Conservation (phyloP, 2,329 filamentous ascomycete species). For the Penicillium glabrum region DNA sequence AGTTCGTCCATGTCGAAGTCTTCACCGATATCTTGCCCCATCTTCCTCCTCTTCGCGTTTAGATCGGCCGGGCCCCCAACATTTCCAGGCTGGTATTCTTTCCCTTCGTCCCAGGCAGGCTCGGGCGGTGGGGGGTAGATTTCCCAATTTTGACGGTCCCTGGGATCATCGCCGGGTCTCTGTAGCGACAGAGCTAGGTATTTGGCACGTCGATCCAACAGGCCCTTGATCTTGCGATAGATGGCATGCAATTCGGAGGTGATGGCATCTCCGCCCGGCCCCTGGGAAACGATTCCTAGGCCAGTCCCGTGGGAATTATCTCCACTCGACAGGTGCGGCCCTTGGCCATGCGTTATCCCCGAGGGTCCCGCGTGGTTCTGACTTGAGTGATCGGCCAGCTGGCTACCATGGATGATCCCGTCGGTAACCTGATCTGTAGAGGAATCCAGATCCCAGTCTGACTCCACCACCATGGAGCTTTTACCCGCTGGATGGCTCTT, state of each 20-base stretch:
- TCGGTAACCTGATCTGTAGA: conserved; percentile 5
- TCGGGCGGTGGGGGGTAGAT: conserved; percentile 92
- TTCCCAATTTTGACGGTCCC: conserved; percentile 76
- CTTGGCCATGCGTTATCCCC: conserved; percentile 55
- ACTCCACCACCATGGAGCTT: conserved; percentile 11
- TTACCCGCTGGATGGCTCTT: conserved; percentile 1
- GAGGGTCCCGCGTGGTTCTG: conserved; percentile 53
- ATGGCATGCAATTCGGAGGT: conserved; percentile 82
- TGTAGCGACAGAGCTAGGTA: conserved; percentile 87
- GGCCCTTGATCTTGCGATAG: conserved; percentile 84
- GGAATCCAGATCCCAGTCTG: conserved; percentile 12
- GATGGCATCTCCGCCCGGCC: conserved; percentile 75
- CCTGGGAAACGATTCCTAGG: conserved; percentile 57
- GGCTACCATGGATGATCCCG: conserved; percentile 17
- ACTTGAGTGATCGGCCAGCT: conserved; percentile 46
- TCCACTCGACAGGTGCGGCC: conserved; percentile 52
- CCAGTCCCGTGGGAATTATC: conserved; percentile 60
- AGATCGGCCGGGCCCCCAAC: conserved; percentile 42
- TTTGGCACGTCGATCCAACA: conserved; percentile 83
- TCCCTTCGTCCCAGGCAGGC: conserved; percentile 76
- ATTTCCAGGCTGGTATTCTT: conserved; percentile 41
- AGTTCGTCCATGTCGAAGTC: conserved; percentile 84
- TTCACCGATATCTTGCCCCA: conserved; percentile 84
- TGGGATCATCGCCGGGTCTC: conserved; percentile 78
- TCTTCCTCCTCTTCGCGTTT: conserved; percentile 68